Percentiles rank a stretch among this genome's conserved stretches.
These are phyloP conservation scores for Carex arenaria DNA, from an alignment of 202 grass and related monocot genomes.

Conservation along the genomic window DNA sequence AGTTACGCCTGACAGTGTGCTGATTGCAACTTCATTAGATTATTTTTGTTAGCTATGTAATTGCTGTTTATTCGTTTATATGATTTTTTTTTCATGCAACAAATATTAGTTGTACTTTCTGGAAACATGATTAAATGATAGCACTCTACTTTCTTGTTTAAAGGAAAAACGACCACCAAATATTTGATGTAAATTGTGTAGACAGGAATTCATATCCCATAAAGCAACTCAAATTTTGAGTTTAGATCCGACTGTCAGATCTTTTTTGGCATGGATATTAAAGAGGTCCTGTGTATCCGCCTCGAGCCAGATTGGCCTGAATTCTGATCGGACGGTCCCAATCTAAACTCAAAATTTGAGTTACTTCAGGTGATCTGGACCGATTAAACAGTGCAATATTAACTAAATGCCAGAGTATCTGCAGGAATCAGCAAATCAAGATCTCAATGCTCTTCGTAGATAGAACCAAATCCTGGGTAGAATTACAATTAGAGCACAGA, in stretches of 20 bases:
- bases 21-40: constrained; percentile 17
- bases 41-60: constrained; percentile 17
- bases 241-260: too few relatives aligned
- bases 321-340: too few relatives aligned
- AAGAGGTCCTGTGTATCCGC: too few relatives aligned
- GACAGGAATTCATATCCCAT: too few relatives aligned
- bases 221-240: too few relatives aligned
- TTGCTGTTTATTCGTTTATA: constrained; percentile 12
- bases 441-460: background rate
- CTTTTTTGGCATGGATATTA: too few relatives aligned
- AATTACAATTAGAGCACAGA: background rate
- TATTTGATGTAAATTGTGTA: background rate
- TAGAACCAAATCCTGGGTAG: background rate
- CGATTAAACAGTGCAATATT: background rate
- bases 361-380: too few relatives aligned
- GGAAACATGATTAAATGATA: background rate
- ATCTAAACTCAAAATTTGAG: too few relatives aligned
- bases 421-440: background rate
- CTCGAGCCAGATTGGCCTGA: too few relatives aligned
- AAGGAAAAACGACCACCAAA: background rate
- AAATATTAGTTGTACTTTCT: background rate
- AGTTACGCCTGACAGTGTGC: background rate
- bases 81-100: background rate
- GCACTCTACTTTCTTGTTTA: background rate
- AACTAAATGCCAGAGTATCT: background rate